Conservation (phyloP, 768 basidiomycete species). For the Dendrothele bispora region DNA sequence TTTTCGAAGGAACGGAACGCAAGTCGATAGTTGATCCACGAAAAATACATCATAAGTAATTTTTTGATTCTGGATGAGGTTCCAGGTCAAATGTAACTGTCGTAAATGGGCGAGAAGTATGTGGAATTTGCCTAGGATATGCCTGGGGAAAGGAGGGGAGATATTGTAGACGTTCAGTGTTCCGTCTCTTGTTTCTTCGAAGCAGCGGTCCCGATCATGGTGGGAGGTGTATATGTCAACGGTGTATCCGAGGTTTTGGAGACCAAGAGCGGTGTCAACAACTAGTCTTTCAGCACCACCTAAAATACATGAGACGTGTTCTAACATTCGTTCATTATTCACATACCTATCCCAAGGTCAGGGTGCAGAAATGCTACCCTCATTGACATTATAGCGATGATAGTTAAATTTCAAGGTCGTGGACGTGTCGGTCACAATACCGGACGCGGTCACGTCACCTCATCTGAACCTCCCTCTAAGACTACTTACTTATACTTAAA, state of each 20-base stretch:
- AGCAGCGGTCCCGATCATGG: conserved; percentile 84
- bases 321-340: background rate
- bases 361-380: background rate
- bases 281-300: conserved; percentile 95
- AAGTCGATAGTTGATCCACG: conserved; percentile 94
- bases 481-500: background rate
- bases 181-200: conserved; percentile 94
- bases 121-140: conserved; percentile 78
- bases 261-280: conserved; percentile 90
- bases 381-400: background rate
- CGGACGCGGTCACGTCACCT: background rate
- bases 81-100: conserved; percentile 77
- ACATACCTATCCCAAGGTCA: background rate
- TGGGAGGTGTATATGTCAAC: conserved; percentile 93
- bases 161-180: conserved; percentile 72
- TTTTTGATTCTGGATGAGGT: conserved; percentile 53
- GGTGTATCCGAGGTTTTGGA: conserved; percentile 80
- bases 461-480: background rate
- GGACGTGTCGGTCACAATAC: background rate
- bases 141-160: conserved; percentile 76
- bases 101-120: conserved; percentile 87
- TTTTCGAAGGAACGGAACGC: conserved; percentile 76
- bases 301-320: too few species aligned
- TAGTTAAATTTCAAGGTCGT: background rate
- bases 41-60: conserved; percentile 81